Percentiles rank a stretch among this genome's conserved stretches.
phyloP scores from a whole-genome alignment of 2,329 filamentous ascomycete species.

The Sclerotinia sclerotiorum region DNA sequence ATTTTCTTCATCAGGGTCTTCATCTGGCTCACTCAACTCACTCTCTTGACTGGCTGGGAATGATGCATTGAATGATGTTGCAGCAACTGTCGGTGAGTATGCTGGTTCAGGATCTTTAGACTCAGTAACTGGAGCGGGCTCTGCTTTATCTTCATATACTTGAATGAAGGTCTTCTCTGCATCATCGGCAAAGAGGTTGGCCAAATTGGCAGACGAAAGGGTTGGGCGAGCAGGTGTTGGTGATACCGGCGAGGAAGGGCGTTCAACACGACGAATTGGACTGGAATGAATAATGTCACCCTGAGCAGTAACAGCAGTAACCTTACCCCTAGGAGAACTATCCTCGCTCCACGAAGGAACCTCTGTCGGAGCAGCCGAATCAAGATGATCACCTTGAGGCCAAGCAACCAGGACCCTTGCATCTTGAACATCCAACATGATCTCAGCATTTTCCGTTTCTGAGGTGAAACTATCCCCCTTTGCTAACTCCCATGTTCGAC shows the following conservation, averaged over 20 bases:
- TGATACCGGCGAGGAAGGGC: constrained; percentile 76
- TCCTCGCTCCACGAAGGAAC: constrained; percentile 70
- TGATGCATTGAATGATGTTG: constrained; percentile 33
- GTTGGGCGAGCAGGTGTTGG: constrained; percentile 51
- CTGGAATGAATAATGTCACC: constrained; percentile 56
- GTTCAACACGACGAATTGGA: constrained; percentile 54
- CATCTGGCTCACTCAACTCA: constrained; percentile 55
- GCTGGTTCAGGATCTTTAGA: constrained; percentile 28
- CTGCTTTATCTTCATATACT: constrained; percentile 71
- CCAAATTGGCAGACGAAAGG: constrained; percentile 29
- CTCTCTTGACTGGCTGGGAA: constrained; percentile 45
- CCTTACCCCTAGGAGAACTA: constrained; percentile 52
- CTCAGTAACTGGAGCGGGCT: constrained; percentile 47
- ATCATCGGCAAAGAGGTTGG: constrained; percentile 45
- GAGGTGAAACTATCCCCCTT: constrained; percentile 91
- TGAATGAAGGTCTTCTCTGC: constrained; percentile 52
- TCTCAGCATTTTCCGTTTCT: constrained; percentile 81
- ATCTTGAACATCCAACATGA: constrained; percentile 95
- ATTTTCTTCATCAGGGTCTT: constrained; percentile 88
- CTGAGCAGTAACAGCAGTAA: constrained; percentile 38
- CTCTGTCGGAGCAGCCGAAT: constrained; percentile 43
- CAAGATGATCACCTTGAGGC: constrained; percentile 60
- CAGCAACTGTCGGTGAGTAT: constrained; percentile 34
- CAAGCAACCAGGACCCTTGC: constrained; percentile 86
- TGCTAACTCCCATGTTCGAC: constrained; percentile 77